These are phyloP conservation scores for Rutstroemia sp. DNA, from an alignment of 2,329 filamentous ascomycete species.

Conservation along the genomic window DNA sequence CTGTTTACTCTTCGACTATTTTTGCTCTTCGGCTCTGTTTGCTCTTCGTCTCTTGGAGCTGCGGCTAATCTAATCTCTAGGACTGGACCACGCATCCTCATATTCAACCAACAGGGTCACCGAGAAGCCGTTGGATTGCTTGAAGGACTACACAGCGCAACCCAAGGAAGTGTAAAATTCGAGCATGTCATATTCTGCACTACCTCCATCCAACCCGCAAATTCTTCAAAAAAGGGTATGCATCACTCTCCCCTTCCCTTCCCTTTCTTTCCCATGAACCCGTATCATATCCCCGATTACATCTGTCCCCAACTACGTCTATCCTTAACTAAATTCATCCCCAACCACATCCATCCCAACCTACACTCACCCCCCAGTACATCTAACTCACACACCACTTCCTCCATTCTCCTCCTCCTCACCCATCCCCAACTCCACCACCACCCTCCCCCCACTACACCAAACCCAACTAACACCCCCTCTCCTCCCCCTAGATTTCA, in stretches of 20 bases:
- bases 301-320: not conserved
- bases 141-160: conserved; percentile 39
- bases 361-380: too few species aligned
- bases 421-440: too few species aligned
- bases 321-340: too few species aligned
- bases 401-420: too few species aligned
- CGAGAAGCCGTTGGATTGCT: conserved; percentile 41
- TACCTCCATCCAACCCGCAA: conserved; percentile 51
- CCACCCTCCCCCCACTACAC: too few species aligned
- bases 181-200: conserved; percentile 75
- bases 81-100: conserved; percentile 45
- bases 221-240: conserved; percentile 41
- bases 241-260: not conserved
- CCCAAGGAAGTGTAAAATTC: conserved; percentile 43
- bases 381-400: not conserved
- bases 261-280: not conserved
- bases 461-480: too few species aligned
- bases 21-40: too few species aligned
- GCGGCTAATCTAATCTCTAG: conserved; percentile 15
- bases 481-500: conserved; percentile 38
- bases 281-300: not conserved
- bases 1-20: too few species aligned
- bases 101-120: conserved; percentile 79
- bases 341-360: too few species aligned
- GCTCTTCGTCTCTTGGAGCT: not conserved